Conservation (phyloP, 1,139 yeast genomes). For the Geotrichum carabidarum region DNA sequence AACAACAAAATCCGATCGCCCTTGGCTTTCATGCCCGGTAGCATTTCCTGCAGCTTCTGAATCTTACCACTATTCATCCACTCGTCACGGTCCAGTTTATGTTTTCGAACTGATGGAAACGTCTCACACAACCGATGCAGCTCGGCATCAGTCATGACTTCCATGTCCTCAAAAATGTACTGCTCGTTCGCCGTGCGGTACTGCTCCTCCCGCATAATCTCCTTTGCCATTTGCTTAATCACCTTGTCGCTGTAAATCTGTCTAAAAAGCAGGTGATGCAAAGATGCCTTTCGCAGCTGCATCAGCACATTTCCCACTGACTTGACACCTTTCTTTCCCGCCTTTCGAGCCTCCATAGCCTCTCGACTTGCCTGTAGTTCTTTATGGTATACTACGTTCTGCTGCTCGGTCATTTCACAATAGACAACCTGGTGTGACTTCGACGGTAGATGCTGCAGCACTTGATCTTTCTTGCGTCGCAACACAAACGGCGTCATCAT, state of each 20-base stretch:
- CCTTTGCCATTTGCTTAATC: slow-evolving; percentile 63
- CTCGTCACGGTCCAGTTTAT: slow-evolving; percentile 47
- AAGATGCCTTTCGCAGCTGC: slow-evolving; percentile 93
- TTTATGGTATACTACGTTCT: slow-evolving; percentile 54
- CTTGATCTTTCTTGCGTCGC: slow-evolving; percentile 88
- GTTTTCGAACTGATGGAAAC: slow-evolving; percentile 63
- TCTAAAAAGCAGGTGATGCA: slow-evolving; percentile 93
- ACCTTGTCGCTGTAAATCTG: slow-evolving; percentile 50
- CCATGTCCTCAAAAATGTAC: slow-evolving; percentile 87
- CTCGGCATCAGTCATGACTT: slow-evolving; percentile 92
- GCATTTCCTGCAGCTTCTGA: slow-evolving; percentile 48
- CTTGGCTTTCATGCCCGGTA: slow-evolving; percentile 54
- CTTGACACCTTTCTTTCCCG: slow-evolving; percentile 34
- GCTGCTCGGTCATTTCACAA: slow-evolving; percentile 59
- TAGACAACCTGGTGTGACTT: slow-evolving; percentile 60
- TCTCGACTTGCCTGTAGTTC: slow-evolving; percentile 49
- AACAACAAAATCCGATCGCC: slow-evolving; percentile 77
- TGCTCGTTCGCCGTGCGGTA: slow-evolving; percentile 69
- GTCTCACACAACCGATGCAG: slow-evolving; percentile 66
- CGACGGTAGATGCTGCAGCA: slow-evolving; percentile 77
- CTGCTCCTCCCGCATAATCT: slow-evolving; percentile 74
- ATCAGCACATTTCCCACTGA: slow-evolving; percentile 67
- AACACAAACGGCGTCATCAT: slow-evolving; percentile 98
- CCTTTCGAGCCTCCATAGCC: slow-evolving; percentile 46
- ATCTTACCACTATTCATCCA: slow-evolving; percentile 81